Conservation (phyloP, 2,329 filamentous ascomycete genomes). For the Alternaria sp. region DNA sequence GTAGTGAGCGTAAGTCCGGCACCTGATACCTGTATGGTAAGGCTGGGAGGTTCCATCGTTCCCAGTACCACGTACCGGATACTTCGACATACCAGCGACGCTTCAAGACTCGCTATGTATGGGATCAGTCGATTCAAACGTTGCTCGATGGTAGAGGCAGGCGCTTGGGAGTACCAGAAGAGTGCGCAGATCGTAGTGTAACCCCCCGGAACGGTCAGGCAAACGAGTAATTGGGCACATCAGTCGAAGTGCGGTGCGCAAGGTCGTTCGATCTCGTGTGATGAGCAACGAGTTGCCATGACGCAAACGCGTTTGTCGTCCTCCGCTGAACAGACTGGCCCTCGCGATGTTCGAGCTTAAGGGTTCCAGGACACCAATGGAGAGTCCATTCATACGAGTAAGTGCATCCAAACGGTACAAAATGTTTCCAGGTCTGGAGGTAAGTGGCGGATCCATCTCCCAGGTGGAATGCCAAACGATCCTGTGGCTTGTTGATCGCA, state of each 20-base stretch:
- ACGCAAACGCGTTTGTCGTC: not conserved
- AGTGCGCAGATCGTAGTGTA: not conserved
- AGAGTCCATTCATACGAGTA: not conserved
- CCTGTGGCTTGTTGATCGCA: slow-evolving; percentile 3
- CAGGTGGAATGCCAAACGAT: not conserved
- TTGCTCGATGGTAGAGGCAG: not conserved
- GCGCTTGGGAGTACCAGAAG: not conserved
- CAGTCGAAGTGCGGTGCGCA: not conserved
- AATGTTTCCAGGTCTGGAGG: not conserved
- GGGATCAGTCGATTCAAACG: not conserved
- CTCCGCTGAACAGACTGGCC: not conserved
- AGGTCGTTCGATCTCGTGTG: fast-evolving
- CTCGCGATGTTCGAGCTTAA: not conserved
- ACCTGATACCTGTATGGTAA: not conserved
- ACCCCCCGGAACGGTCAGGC: not conserved
- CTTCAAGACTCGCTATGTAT: not conserved
- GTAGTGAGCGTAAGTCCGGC: not conserved
- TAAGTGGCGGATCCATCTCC: not conserved
- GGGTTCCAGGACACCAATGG: not conserved
- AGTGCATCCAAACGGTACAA: not conserved
- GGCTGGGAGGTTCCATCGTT: not conserved
- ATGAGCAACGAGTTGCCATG: not conserved
- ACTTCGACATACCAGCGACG: fast-evolving
- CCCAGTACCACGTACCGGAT: not conserved
- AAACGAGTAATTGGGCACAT: not conserved